Evolutionary conservation across 371 early-diverging fungal genomes (phyloP).

Genomic region (Actinomortierella wolfii): DNA sequence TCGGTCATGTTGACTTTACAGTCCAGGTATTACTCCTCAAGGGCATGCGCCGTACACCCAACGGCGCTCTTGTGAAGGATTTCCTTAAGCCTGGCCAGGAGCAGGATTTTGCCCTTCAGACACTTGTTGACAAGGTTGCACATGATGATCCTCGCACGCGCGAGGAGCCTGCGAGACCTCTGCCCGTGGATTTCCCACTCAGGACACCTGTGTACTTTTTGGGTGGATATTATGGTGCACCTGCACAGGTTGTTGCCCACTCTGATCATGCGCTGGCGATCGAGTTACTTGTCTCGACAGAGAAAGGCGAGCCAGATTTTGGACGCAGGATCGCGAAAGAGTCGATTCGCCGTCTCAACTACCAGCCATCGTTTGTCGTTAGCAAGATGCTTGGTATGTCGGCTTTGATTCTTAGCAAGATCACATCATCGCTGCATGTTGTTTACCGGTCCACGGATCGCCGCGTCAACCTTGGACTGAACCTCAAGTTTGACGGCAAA

Average conservation of each 20-base stretch:
- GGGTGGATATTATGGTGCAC: slow-evolving; percentile 73
- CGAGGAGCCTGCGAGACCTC: slow-evolving; percentile 58
- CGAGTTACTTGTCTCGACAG: slow-evolving; percentile 49
- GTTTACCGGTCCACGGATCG: slow-evolving; percentile 56
- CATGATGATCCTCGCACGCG: slow-evolving; percentile 76
- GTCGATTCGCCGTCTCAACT: slow-evolving; percentile 48
- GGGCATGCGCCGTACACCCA: slow-evolving; percentile 71
- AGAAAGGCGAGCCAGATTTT: slow-evolving; percentile 57
- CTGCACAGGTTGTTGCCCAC: slow-evolving; percentile 74
- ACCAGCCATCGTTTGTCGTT: slow-evolving; percentile 70
- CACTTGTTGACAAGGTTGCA: slow-evolving; percentile 61
- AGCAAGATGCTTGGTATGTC: slow-evolving; percentile 65
- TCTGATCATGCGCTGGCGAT: slow-evolving; percentile 56
- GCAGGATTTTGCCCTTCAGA: slow-evolving; percentile 71
- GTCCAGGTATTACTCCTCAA: slow-evolving; percentile 74
- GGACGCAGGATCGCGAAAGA: slow-evolving; percentile 57
- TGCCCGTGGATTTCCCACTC: slow-evolving; percentile 71
- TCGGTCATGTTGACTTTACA: slow-evolving; percentile 72
- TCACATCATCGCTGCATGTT: slow-evolving; percentile 83
- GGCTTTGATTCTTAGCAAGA: slow-evolving; percentile 71
- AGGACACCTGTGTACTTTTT: slow-evolving; percentile 74
- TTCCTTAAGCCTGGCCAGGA: slow-evolving; percentile 72
- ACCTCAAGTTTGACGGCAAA: slow-evolving; percentile 88
- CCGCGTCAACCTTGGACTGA: slow-evolving; percentile 81
- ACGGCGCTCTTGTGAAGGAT: slow-evolving; percentile 87